These are phyloP conservation scores for Puccinia horiana DNA, from an alignment of 1,284 basidiomycete species.

Conservation along the genomic window DNA sequence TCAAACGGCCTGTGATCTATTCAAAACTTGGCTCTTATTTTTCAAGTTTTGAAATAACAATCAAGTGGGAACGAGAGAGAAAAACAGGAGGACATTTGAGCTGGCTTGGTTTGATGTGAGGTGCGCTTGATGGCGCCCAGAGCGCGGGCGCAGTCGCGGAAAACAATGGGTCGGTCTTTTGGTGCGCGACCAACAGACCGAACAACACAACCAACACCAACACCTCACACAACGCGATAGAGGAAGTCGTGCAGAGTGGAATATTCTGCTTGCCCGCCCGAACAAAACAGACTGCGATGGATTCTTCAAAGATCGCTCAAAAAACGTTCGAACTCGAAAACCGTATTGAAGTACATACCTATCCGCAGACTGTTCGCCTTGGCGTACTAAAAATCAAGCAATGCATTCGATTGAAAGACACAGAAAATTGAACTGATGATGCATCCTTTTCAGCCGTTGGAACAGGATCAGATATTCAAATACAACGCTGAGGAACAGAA, in stretches of 20 bases:
- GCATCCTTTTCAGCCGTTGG: conserved; percentile 24
- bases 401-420: neutral
- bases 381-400: neutral
- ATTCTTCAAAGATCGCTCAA: conserved; percentile 3
- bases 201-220: neutral
- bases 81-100: too few species aligned
- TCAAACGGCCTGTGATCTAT: too few species aligned
- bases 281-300: conserved; percentile 8
- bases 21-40: too few species aligned
- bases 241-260: neutral
- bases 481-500: conserved; percentile 75
- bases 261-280: neutral
- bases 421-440: conserved; percentile 10
- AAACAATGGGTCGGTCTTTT: too few species aligned
- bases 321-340: conserved; percentile 48
- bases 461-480: conserved; percentile 55
- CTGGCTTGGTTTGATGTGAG: too few species aligned
- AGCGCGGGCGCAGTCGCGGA: too few species aligned
- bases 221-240: neutral
- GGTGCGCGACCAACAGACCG: too few species aligned
- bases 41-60: too few species aligned
- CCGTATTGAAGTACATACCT: conserved; percentile 22
- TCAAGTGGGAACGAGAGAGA: too few species aligned
- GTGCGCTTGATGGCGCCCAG: too few species aligned
- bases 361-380: neutral